phyloP scores from a whole-genome alignment of 2,329 filamentous ascomycete species.

The Cercospora zeina region DNA sequence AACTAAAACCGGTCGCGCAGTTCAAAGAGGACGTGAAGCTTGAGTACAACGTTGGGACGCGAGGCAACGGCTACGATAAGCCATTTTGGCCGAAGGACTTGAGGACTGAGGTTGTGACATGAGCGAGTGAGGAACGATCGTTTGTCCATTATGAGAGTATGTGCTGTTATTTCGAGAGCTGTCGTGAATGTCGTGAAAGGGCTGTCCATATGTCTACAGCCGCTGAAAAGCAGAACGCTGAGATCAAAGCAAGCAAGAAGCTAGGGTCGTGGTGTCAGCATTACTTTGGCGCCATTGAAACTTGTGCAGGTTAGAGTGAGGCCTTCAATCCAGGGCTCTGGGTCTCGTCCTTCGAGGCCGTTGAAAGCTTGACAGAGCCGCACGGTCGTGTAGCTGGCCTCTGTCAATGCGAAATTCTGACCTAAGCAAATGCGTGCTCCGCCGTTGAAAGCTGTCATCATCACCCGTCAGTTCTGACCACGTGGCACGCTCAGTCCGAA shows the following conservation, averaged over 20 bases:
- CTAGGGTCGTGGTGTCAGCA: conserved; percentile 26
- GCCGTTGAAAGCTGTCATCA: conserved; percentile 41
- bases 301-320: conserved; percentile 37
- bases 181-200: not conserved
- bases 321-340: conserved; percentile 36
- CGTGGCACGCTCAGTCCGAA: not conserved
- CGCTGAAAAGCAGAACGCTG: not conserved
- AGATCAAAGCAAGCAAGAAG: not conserved
- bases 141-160: not conserved
- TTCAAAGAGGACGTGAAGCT: conserved; percentile 46
- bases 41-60: conserved; percentile 52
- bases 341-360: conserved; percentile 38
- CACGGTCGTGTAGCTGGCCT: conserved; percentile 72
- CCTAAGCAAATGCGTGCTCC: conserved; percentile 41
- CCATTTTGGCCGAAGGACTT: conserved; percentile 48
- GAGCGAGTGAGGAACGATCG: not conserved
- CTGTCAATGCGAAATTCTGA: conserved; percentile 76
- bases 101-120: conserved; percentile 25
- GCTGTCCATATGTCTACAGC: conserved; percentile 5
- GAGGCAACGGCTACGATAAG: conserved; percentile 54
- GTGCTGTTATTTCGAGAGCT: not conserved
- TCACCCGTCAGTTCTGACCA: not conserved
- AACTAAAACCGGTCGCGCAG: conserved; percentile 49
- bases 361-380: conserved; percentile 72
- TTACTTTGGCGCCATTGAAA: conserved; percentile 36